Evolutionary conservation across 371 early-diverging fungal genomes (phyloP).

Genomic region (Entomophthora muscae): DNA sequence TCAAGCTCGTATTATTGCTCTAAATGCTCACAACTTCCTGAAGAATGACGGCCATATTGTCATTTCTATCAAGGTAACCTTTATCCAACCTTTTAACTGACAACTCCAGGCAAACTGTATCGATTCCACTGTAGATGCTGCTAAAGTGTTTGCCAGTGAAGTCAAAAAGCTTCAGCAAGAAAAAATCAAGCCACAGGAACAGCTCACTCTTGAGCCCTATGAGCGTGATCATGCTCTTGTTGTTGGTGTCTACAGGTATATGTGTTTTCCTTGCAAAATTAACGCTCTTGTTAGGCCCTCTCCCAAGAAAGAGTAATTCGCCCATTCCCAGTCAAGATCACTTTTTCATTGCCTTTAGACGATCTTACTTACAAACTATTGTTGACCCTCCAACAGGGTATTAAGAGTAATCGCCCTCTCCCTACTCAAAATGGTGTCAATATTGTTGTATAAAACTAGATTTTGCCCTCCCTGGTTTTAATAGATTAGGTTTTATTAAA

Average conservation of each 20-base stretch:
- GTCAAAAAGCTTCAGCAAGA: slow-evolving; percentile 98
- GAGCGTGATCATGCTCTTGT: slow-evolving; percentile 99
- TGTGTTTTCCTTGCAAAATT: not conserved
- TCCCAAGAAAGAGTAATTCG: slow-evolving; percentile 2
- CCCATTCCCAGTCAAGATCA: not conserved
- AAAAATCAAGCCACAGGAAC: slow-evolving; percentile 98
- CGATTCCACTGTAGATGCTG: slow-evolving; percentile 97
- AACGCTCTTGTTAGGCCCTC: not conserved
- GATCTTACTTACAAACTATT: not conserved
- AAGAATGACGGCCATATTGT: slow-evolving; percentile 97
- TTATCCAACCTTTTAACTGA: no score
- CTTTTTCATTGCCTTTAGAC: not conserved
- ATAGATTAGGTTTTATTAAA: no score
- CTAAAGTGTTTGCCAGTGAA: slow-evolving; percentile 98
- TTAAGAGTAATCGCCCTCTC: no score
- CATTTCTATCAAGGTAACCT: slow-evolving; percentile 90
- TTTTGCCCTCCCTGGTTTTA: no score
- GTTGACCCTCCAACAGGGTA: no score
- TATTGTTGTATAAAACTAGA: no score
- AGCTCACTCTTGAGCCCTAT: slow-evolving; percentile 99
- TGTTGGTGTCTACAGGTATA: slow-evolving; percentile 39
- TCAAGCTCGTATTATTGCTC: slow-evolving; percentile 98
- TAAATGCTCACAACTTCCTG: slow-evolving; percentile 98
- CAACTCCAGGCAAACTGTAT: slow-evolving; percentile 93
- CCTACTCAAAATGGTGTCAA: no score